These are phyloP conservation scores for Russula griseocarnosa DNA, from an alignment of 768 basidiomycete genomes.

Conservation along the genomic window DNA sequence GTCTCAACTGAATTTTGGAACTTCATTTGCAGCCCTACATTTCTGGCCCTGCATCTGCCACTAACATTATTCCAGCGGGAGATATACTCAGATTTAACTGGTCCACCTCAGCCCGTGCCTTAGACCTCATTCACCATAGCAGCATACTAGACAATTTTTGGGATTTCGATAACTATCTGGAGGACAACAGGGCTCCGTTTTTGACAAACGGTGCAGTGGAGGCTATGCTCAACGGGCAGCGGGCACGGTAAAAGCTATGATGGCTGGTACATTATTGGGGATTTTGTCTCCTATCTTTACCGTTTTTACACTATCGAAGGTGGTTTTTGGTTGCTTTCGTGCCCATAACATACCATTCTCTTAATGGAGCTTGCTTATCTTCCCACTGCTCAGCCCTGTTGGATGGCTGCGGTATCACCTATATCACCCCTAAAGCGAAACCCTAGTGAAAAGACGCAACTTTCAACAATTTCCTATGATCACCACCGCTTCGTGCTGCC, in stretches of 20 bases:
- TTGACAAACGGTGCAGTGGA: conserved; percentile 37
- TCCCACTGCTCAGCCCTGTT: background rate
- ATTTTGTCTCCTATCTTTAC: background rate
- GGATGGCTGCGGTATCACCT: too few relatives aligned
- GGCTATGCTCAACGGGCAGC: background rate
- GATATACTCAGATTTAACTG: conserved; percentile 4
- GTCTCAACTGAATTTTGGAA: background rate
- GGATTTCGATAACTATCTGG: conserved; percentile 81
- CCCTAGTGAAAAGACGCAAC: too few relatives aligned
- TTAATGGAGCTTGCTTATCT: conserved; percentile 1
- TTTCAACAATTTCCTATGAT: too few relatives aligned
- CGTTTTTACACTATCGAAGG: background rate
- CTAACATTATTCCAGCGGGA: background rate
- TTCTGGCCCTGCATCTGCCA: background rate
- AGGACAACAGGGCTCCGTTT: conserved; percentile 59
- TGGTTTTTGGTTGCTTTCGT: background rate
- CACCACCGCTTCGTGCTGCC: background rate
- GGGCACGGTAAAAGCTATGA: background rate
- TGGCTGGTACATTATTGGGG: background rate
- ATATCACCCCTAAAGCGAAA: too few relatives aligned
- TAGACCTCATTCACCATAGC: conserved; percentile 47
- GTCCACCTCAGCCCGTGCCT: conserved; percentile 43
- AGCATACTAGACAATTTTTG: conserved; percentile 57
- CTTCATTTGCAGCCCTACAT: conserved; percentile 9
- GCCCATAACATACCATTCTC: background rate